phyloP scores from a whole-genome alignment of 2,329 filamentous ascomycete species.

The Lachnellula subtilissima region DNA sequence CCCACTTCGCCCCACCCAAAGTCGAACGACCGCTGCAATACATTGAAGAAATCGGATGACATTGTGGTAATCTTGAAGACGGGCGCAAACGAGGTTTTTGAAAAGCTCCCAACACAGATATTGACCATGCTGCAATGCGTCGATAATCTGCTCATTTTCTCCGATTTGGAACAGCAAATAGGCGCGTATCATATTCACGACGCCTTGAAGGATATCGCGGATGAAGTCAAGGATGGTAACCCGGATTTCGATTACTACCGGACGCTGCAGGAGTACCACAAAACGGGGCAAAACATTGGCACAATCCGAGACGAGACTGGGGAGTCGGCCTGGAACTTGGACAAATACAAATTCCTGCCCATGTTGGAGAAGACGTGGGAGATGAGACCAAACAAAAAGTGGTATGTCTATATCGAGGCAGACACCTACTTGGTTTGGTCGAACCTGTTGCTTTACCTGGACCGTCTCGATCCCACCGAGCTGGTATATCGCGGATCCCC shows the following conservation, averaged over 20 bases:
- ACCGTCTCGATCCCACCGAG: slow-evolving; percentile 37
- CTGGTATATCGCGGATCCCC: slow-evolving; percentile 47
- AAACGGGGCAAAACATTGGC: slow-evolving; percentile 41
- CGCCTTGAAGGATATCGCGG: slow-evolving; percentile 40
- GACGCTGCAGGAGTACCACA: slow-evolving; percentile 39
- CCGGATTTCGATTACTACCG: slow-evolving; percentile 40
- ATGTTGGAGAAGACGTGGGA: slow-evolving; percentile 50
- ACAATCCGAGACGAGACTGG: slow-evolving; percentile 30
- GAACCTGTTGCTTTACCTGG: slow-evolving; percentile 46
- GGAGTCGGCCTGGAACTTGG: slow-evolving; percentile 45
- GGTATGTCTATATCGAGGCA: slow-evolving; percentile 55
- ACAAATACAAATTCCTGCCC: slow-evolving; percentile 58
- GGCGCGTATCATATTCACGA: slow-evolving; percentile 41
- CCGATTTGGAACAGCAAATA: slow-evolving; percentile 48
- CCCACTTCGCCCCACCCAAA: background rate
- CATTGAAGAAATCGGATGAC: background rate
- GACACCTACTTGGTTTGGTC: slow-evolving; percentile 53
- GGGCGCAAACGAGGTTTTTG: slow-evolving; percentile 49
- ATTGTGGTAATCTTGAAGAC: slow-evolving; percentile 49
- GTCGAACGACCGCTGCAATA: background rate
- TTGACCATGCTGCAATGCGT: slow-evolving; percentile 46
- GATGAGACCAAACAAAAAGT: slow-evolving; percentile 47
- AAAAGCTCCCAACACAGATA: slow-evolving; percentile 48
- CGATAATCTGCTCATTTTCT: slow-evolving; percentile 49
- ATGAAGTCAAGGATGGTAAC: slow-evolving; percentile 39